Percentiles rank a stretch among this genome's conserved stretches.
These are phyloP conservation scores for Lentinula raphanica DNA, from an alignment of 768 basidiomycete species.

Conservation along the genomic window DNA sequence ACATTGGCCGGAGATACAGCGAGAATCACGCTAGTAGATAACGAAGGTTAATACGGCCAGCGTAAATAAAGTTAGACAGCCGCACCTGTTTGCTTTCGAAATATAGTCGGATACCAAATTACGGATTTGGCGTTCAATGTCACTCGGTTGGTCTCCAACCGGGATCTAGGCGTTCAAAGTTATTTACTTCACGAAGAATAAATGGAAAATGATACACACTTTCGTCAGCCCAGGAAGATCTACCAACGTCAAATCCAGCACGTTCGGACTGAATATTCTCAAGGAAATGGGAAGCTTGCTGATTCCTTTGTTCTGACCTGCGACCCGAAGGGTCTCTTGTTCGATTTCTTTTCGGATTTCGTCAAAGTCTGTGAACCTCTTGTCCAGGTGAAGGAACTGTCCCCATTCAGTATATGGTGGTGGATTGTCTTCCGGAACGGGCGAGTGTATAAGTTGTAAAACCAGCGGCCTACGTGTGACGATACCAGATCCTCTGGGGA, in stretches of 20 bases:
- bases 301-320: slow-evolving; percentile 98
- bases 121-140: slow-evolving; percentile 96
- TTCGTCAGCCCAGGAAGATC: slow-evolving; percentile 97
- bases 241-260: slow-evolving; percentile 92
- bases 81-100: slow-evolving; percentile 90
- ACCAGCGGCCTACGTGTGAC: slow-evolving; percentile 95
- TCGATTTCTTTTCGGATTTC: slow-evolving; percentile 97
- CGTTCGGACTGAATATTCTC: slow-evolving; percentile 92
- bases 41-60: not conserved
- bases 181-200: not conserved
- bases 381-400: slow-evolving; percentile 96
- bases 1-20: slow-evolving; percentile 97
- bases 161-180: slow-evolving; percentile 58
- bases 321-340: slow-evolving; percentile 94
- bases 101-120: slow-evolving; percentile 94
- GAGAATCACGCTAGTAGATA: slow-evolving; percentile 72
- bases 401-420: slow-evolving; percentile 78
- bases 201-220: slow-evolving; percentile 35
- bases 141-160: slow-evolving; percentile 94
- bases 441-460: slow-evolving; percentile 92
- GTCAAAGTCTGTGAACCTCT: slow-evolving; percentile 91
- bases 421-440: slow-evolving; percentile 47
- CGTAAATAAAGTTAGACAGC: not conserved
- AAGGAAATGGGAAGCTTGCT: slow-evolving; percentile 94
- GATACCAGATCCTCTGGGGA: slow-evolving; percentile 87